These are phyloP conservation scores for Irpex rosettiformis DNA, from an alignment of 1,284 basidiomycete species.

Conservation along the genomic window DNA sequence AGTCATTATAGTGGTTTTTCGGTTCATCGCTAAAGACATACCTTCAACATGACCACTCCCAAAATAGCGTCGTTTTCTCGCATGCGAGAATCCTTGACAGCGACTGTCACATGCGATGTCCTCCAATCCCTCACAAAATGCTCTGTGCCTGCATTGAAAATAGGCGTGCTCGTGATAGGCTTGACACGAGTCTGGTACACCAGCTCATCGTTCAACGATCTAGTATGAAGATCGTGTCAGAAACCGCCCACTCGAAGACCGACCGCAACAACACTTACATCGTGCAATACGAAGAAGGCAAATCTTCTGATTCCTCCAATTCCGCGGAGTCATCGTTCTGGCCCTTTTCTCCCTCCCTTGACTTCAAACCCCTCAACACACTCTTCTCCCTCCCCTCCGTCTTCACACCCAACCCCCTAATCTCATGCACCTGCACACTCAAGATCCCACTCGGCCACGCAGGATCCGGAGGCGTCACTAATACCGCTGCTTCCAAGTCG, in stretches of 20 bases:
- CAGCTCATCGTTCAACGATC: slow-evolving; percentile 58
- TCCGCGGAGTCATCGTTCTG: slow-evolving; percentile 53
- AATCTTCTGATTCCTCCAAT: slow-evolving; percentile 48
- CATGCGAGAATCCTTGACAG: slow-evolving; percentile 53
- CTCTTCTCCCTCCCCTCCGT: slow-evolving; percentile 24
- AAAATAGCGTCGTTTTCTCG: slow-evolving; percentile 65
- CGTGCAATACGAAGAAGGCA: slow-evolving; percentile 55
- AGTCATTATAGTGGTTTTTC: not conserved
- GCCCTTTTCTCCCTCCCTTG: slow-evolving; percentile 45
- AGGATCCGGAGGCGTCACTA: slow-evolving; percentile 57
- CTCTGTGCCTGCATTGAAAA: slow-evolving; percentile 66
- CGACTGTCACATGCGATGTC: slow-evolving; percentile 54
- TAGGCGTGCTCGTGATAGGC: slow-evolving; percentile 57
- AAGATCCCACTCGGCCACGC: slow-evolving; percentile 57
- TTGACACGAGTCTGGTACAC: slow-evolving; percentile 41
- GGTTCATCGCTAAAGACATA: slow-evolving; percentile 10
- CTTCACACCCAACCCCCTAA: slow-evolving; percentile 28
- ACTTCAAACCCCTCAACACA: slow-evolving; percentile 24
- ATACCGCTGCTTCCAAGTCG: slow-evolving; percentile 43
- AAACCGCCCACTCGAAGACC: not conserved
- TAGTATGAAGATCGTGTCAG: slow-evolving; percentile 9
- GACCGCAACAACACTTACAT: slow-evolving; percentile 30
- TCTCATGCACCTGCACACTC: slow-evolving; percentile 55
- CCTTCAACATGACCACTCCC: slow-evolving; percentile 50
- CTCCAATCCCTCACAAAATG: slow-evolving; percentile 61